Percentiles rank a stretch among this genome's conserved stretches.
Conservation (phyloP, 2,329 filamentous ascomycete genomes). For the Aspergillus hiratsukae region DNA sequence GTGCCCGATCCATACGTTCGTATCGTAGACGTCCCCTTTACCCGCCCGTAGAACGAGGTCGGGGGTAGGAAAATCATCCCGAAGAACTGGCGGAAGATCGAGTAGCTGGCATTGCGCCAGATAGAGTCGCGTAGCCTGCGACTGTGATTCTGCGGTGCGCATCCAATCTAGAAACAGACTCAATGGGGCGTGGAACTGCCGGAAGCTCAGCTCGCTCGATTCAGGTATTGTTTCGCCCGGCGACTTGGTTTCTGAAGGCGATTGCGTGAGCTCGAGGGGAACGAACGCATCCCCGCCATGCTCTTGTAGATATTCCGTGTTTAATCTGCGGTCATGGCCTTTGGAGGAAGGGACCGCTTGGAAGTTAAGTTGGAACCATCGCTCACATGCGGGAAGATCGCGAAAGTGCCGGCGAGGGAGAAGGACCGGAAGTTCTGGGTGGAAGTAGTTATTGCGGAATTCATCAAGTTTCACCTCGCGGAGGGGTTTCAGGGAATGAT, state of each 20-base stretch:
- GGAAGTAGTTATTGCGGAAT: slow-evolving; percentile 55
- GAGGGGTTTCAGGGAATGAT: slow-evolving; percentile 27
- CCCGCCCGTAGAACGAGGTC: slow-evolving; percentile 59
- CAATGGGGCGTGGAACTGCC: slow-evolving; percentile 49
- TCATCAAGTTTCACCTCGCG: slow-evolving; percentile 32
- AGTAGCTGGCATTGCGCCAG: slow-evolving; percentile 75
- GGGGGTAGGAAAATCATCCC: slow-evolving; percentile 64
- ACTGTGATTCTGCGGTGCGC: slow-evolving; percentile 19
- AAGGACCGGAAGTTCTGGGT: slow-evolving; percentile 49
- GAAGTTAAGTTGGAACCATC: too few relatives aligned
- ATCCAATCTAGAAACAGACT: slow-evolving; percentile 59
- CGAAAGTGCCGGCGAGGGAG: slow-evolving; percentile 43
- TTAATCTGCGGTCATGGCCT: slow-evolving; percentile 28
- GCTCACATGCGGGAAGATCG: slow-evolving; percentile 50
- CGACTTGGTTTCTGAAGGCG: background rate
- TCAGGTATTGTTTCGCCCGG: background rate
- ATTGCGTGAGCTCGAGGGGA: slow-evolving; percentile 55
- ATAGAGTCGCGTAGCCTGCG: slow-evolving; percentile 56
- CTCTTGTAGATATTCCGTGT: slow-evolving; percentile 41
- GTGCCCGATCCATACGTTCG: slow-evolving; percentile 82
- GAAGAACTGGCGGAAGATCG: slow-evolving; percentile 61
- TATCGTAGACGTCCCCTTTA: slow-evolving; percentile 78
- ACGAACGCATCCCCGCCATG: slow-evolving; percentile 49
- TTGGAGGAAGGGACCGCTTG: slow-evolving; percentile 29
- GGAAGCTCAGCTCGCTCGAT: slow-evolving; percentile 30